Evolutionary conservation across 305 asterid species (phyloP).

Genomic region (Vinca major): DNA sequence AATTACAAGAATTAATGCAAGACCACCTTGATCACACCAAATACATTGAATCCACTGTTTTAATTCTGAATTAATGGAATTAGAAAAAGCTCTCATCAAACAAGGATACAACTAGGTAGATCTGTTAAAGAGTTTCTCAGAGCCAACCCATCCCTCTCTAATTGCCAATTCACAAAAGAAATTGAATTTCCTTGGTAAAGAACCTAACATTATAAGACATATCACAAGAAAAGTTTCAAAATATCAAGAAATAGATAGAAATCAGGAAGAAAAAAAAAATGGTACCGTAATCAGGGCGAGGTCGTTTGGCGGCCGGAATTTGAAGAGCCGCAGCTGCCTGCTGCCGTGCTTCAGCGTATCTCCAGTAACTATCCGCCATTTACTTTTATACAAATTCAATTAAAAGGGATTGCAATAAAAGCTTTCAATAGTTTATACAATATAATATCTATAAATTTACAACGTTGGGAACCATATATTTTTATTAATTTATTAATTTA

Average conservation of each 20-base stretch:
- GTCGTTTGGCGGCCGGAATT: slow-evolving; percentile 47
- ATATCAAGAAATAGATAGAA: background rate
- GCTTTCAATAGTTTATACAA: too few relatives aligned
- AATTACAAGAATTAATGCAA: background rate
- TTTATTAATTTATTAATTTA: too few relatives aligned
- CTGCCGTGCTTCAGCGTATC: slow-evolving; percentile 53
- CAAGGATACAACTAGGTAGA: background rate
- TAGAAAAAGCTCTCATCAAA: background rate
- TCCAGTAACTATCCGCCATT: slow-evolving; percentile 76
- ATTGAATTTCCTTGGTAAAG: background rate
- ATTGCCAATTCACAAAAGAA: background rate
- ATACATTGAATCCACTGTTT: background rate
- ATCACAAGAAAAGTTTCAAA: background rate
- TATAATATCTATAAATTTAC: too few relatives aligned
- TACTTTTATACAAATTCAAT: background rate
- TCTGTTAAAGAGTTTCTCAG: background rate
- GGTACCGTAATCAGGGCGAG: slow-evolving; percentile 61
- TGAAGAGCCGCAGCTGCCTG: slow-evolving; percentile 36
- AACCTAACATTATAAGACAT: background rate
- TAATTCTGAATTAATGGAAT: background rate
- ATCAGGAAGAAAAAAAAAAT: background rate
- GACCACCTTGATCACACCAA: background rate
- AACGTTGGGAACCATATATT: too few relatives aligned
- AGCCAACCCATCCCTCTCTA: background rate
- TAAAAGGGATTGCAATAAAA: too few relatives aligned